A percentile compares a stretch with the other conserved stretches of the same genome.
These are phyloP conservation scores for Dorcoceras hygrometricum DNA, from an alignment of 257 asterid genomes.

Conservation along the genomic window DNA sequence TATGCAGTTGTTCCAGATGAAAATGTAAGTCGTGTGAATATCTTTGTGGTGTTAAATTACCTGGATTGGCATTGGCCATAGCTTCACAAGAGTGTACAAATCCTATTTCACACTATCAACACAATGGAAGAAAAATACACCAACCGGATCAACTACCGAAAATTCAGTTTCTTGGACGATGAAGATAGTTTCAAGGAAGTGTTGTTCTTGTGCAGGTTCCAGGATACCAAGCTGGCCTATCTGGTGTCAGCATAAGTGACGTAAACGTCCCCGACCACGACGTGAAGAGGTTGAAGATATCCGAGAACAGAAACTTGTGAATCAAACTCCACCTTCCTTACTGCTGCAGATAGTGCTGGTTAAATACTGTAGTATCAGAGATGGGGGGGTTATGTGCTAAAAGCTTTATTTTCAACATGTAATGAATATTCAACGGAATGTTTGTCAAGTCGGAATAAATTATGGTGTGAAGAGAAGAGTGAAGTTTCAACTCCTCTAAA, in stretches of 20 bases:
- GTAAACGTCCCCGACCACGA: constrained; percentile 70
- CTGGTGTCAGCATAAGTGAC: constrained; percentile 42
- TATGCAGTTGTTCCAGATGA: constrained; percentile 94
- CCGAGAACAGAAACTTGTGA: constrained; percentile 20
- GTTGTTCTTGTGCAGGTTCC: constrained; percentile 35
- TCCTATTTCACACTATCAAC: not conserved
- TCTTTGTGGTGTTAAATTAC: not conserved
- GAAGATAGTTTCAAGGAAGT: constrained; percentile 6
- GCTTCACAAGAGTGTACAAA: not conserved
- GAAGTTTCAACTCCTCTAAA: too few relatives aligned
- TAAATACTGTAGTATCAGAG: not conserved
- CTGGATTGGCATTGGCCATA: not conserved
- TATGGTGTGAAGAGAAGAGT: not conserved
- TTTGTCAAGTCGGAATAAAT: not conserved
- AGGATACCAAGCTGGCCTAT: constrained; percentile 22
- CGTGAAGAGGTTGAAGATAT: constrained; percentile 61
- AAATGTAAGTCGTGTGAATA: constrained; percentile 42
- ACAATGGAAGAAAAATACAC: not conserved
- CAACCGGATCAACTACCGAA: not conserved
- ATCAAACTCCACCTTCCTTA: not conserved
- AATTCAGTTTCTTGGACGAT: not conserved
- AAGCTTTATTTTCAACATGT: not conserved
- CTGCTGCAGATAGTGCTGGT: not conserved
- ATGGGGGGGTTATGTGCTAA: not conserved
- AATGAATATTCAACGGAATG: not conserved